Base-by-base conservation (phyloP, 139 green algal genomes). In the Coelastrella sp. region DNA sequence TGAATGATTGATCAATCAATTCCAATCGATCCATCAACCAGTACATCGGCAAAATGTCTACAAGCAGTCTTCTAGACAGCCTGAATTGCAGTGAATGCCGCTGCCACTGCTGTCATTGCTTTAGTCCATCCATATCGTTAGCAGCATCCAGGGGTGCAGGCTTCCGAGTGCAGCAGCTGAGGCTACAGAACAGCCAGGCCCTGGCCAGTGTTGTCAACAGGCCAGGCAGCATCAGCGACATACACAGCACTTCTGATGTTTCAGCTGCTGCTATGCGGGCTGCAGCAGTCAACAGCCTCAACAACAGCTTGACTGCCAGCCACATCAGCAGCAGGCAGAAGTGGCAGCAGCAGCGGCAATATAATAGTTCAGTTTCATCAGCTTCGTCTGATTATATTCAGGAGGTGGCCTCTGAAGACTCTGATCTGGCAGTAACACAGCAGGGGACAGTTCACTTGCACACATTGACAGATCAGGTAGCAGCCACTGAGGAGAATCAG, bases 81-180 rank as follows among this genome's bases (percentile, higher is more conserved):
- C 35, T 49, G 35, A 22, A 6, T 78, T 35, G 8, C 70, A 78
- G n/a, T 24, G 70, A 5, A 22, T 78, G 12, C 17, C 25, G 78
- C 78, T 83, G 78, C 20, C 24, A 7, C 7, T 66, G 78, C 78
- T 60, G 22, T 63, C n/a, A 9, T 59, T 86, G 81, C 81, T 86
- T 22, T 15, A 86, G 81, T 59, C 59, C 59, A 22, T 74, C 59
- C 6, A 61, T 56, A 8, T 49, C 25, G 20, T 15, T 86, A 65
- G n/a, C 56, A 65, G 63, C 63, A n/a, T 73, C 81, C 19, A 56
- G 81, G 10, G 81, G 81, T 27, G 81, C 59, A n/a, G 81, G 81
- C 81, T 86, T 86, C 59, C 81, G 65, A 8, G 17, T 57, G 19
- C 80, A 73, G 63, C 82, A 65, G 8, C 24, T 10, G 25, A 24